Evolutionary conservation across 345 rosid genomes (phyloP).

Genomic region (Abelmoschus esculentus): DNA sequence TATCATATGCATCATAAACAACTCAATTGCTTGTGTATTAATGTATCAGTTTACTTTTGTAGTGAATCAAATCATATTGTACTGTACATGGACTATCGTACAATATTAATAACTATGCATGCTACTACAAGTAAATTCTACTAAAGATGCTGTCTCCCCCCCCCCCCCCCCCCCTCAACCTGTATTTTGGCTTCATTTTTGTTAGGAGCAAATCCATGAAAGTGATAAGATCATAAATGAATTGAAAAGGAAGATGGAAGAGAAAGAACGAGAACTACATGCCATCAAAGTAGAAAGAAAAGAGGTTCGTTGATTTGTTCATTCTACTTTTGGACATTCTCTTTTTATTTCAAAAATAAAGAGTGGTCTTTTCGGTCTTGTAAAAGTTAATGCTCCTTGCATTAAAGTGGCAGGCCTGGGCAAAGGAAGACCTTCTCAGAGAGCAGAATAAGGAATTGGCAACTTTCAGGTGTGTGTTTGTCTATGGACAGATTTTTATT

Average conservation of each 20-base stretch:
- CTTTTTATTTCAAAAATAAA: neutral
- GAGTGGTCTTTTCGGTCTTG: neutral
- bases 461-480: slow-evolving; percentile 50
- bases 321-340: neutral
- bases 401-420: slow-evolving; percentile 64
- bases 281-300: slow-evolving; percentile 76
- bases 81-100: too few relatives aligned
- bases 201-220: slow-evolving; percentile 74
- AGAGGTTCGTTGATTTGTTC: slow-evolving; percentile 45
- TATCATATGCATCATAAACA: too few relatives aligned
- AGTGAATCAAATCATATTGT: too few relatives aligned
- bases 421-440: slow-evolving; percentile 79
- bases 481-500: neutral
- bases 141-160: neutral
- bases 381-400: slow-evolving; percentile 9
- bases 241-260: slow-evolving; percentile 74
- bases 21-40: too few relatives aligned
- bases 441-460: slow-evolving; percentile 88
- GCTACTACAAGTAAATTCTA: neutral
- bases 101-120: too few relatives aligned
- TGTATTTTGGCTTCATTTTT: slow-evolving; percentile 3
- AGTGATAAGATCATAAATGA: slow-evolving; percentile 54
- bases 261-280: slow-evolving; percentile 75
- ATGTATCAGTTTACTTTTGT: too few relatives aligned
- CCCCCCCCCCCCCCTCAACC: neutral